Evolutionary conservation across 2,329 filamentous ascomycete species (phyloP).

Genomic region (Ambrosiella beaveri): DNA sequence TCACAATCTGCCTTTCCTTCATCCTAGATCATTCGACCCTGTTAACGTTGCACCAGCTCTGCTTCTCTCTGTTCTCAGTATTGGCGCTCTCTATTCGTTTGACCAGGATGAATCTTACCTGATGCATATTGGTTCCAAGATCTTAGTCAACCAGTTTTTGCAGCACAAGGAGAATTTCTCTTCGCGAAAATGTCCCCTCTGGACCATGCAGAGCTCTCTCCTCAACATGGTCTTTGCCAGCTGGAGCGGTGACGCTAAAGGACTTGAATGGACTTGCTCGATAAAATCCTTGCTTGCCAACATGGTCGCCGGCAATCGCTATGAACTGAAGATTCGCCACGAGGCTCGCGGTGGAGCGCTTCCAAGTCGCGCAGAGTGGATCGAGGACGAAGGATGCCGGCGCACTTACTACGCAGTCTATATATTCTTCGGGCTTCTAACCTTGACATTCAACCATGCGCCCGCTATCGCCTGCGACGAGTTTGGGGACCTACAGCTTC

Average conservation of each 20-base stretch:
- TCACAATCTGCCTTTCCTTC: conserved; percentile 87
- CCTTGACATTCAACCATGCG: conserved; percentile 92
- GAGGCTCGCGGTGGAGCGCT: conserved; percentile 64
- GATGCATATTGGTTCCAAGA: conserved; percentile 93
- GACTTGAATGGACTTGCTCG: conserved; percentile 94
- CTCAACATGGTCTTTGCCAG: conserved; percentile 98
- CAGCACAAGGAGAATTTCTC: conserved; percentile 99
- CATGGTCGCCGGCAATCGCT: conserved; percentile 95
- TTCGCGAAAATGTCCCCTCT: conserved; percentile 88
- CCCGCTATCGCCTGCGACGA: conserved; percentile 97
- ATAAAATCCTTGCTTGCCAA: conserved; percentile 97
- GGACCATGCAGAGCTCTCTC: conserved; percentile 95
- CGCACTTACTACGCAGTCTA: conserved; percentile 97
- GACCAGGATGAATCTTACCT: conserved; percentile 95
- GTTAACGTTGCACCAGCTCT: conserved; percentile 65
- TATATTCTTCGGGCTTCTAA: conserved; percentile 93
- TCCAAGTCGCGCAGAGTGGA: conserved; percentile 77
- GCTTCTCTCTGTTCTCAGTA: conserved; percentile 77
- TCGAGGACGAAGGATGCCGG: conserved; percentile 89
- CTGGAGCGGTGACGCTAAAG: conserved; percentile 97
- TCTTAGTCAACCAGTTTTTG: conserved; percentile 89
- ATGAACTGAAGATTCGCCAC: conserved; percentile 83
- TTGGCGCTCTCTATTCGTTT: conserved; percentile 90
- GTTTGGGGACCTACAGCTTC: conserved; percentile 81
- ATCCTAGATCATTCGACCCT: conserved; percentile 77